phyloP scores from a whole-genome alignment of 768 basidiomycete species.

The Phlebiopsis flavidoalba region DNA sequence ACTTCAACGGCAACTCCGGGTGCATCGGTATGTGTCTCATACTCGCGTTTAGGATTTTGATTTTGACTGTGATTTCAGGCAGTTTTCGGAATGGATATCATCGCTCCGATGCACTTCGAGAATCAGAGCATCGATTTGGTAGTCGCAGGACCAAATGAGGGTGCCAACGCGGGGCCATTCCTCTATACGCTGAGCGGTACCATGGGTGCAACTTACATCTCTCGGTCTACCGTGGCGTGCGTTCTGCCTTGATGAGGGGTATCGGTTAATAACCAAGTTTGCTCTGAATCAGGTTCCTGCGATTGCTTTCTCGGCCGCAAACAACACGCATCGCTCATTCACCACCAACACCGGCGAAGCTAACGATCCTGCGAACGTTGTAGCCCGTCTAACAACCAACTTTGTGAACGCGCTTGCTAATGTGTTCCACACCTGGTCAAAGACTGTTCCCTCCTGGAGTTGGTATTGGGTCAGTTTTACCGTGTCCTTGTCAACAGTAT shows the following conservation, averaged over 20 bases:
- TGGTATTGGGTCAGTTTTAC: constrained; percentile 19
- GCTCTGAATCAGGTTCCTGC: constrained; percentile 19
- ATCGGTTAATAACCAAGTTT: neutral
- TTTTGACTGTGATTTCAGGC: constrained; percentile 7
- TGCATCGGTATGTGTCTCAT: constrained; percentile 16
- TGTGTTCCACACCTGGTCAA: constrained; percentile 18
- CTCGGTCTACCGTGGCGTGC: constrained; percentile 24
- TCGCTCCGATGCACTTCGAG: constrained; percentile 22
- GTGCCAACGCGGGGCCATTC: constrained; percentile 25
- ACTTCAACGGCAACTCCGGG: constrained; percentile 30
- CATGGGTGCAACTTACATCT: constrained; percentile 24
- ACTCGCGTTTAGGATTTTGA: too few species aligned
- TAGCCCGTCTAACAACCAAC: constrained; percentile 17
- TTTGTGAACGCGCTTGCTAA: constrained; percentile 23
- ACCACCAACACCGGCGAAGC: constrained; percentile 21
- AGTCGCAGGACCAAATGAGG: constrained; percentile 28
- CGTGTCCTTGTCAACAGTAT: neutral
- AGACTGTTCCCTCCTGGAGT: constrained; percentile 24
- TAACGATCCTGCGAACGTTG: constrained; percentile 25
- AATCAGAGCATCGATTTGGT: constrained; percentile 24
- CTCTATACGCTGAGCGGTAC: constrained; percentile 27
- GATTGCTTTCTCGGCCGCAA: constrained; percentile 26
- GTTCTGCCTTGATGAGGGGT: neutral
- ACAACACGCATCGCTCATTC: constrained; percentile 26
- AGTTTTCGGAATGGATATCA: constrained; percentile 25